Evolutionary conservation across 202 grass and related monocot genomes (phyloP), one percentile per base, ranked within the genome.

Genomic region (Panicum hallii): DNA sequence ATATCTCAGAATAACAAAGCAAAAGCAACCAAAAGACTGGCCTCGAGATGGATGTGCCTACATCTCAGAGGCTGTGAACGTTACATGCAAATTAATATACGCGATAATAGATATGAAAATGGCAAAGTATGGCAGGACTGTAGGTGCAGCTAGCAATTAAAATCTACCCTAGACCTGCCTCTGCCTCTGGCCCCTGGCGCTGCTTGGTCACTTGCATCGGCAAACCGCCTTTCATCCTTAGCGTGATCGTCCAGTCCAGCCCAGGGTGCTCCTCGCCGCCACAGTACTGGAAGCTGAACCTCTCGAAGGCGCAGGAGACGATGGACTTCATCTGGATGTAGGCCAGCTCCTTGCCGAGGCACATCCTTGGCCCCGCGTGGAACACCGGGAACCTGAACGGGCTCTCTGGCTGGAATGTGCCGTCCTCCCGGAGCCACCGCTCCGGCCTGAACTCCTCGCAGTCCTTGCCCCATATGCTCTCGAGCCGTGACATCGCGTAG

Each of bases 241-340:
- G 58, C 58, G 26, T 5, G 58, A 62, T 14, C 4, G 58, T 5
- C 0, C 12, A 30, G 4, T 62, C 58, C 1, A 62, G 11, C 23
- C 23, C 58, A 4, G 58, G 58, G 4, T 2, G 58, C 23, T 62
- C 58, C 26, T 62, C 23, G 4, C 58, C 58, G 10, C 58, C 58
- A 0, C 30, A 23, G 58, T 5, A 62, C 4, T 26, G 3, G 58
- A 62, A 62, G 58, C 58, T 62, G 58, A 62, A 62, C 23, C 58
- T 62, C 23, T 62, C 58, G 4, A 62, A 62, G 4, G 26, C 26
- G 58, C 58, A 62, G 11, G 26, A 7, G 0, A 15, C 87, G 46
- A 94, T 81, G 60, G 83, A 86, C 82, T 94, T 94, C 89, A 94
- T 91, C 82, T 94, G 83, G 26, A 89, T 89, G 81, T 91, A 91